A percentile compares a stretch with the other conserved stretches of the same genome.
Conservation (phyloP, 2,329 filamentous ascomycete species). For the Mollisiaceae sp. region DNA sequence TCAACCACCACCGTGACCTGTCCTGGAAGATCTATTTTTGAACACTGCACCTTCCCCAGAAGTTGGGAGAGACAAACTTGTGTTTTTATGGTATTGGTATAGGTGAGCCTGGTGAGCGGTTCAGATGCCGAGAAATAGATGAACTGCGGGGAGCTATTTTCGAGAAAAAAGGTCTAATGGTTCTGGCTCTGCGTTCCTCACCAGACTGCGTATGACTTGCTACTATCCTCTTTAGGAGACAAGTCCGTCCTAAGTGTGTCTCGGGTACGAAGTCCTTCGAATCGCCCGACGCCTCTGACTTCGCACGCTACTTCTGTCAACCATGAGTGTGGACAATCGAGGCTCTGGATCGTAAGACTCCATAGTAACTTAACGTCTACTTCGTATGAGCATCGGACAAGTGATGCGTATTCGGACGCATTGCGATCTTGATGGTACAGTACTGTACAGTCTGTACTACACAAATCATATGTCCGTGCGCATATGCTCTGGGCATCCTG, state of each 20-base stretch:
- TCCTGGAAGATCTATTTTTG: not conserved
- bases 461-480: not conserved
- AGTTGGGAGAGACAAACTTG: not conserved
- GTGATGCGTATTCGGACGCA: not conserved
- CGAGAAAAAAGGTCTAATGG: slow-evolving; percentile 14
- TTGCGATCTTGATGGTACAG: not conserved
- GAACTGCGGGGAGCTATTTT: slow-evolving; percentile 20
- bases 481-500: not conserved
- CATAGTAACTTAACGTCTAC: not conserved
- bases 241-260: slow-evolving; percentile 11
- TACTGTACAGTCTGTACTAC: not conserved
- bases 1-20: not conserved
- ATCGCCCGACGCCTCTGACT: not conserved
- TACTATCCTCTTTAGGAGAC: slow-evolving; percentile 24
- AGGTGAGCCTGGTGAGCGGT: slow-evolving; percentile 1
- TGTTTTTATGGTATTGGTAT: not conserved
- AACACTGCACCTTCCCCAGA: slow-evolving; percentile 6
- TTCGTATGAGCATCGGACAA: not conserved
- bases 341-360: not conserved
- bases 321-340: not conserved
- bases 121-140: slow-evolving; percentile 19
- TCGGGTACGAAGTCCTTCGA: not conserved
- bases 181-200: not conserved
- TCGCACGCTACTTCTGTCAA: not conserved
- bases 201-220: slow-evolving; percentile 8